Evolutionary conservation across 192 early-diverging fungal genomes (phyloP).

Genomic region (Phycomyces nitens): DNA sequence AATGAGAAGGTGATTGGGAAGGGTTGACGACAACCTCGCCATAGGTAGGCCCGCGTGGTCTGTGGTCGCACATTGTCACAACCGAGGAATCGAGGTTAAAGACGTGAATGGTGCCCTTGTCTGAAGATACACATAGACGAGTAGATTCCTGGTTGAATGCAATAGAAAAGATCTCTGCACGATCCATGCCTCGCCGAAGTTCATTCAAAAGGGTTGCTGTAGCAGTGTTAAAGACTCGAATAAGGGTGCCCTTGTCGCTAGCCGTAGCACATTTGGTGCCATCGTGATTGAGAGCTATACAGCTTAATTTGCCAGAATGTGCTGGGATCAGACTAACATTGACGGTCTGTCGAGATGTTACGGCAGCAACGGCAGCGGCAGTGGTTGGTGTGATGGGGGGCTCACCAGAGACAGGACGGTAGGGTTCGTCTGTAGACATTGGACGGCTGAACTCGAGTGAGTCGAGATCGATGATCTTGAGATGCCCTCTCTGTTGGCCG

Average conservation of each 20-base stretch:
- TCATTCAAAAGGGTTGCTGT: slow-evolving; percentile 76
- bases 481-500: slow-evolving; percentile 76
- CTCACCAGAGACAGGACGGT: neutral
- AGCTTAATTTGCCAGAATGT: slow-evolving; percentile 73
- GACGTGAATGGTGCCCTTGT: slow-evolving; percentile 92
- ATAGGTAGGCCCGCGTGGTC: slow-evolving; percentile 48
- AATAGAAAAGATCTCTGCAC: slow-evolving; percentile 85
- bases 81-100: slow-evolving; percentile 74
- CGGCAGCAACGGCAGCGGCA: slow-evolving; percentile 20
- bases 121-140: slow-evolving; percentile 78
- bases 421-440: neutral
- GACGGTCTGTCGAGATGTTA: slow-evolving; percentile 34
- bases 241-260: slow-evolving; percentile 86
- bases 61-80: slow-evolving; percentile 36
- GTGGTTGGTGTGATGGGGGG: slow-evolving; percentile 28
- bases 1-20: slow-evolving; percentile 9
- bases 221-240: slow-evolving; percentile 81
- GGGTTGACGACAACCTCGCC: slow-evolving; percentile 41
- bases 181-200: slow-evolving; percentile 83
- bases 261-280: slow-evolving; percentile 82
- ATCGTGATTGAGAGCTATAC: slow-evolving; percentile 71
- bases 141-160: slow-evolving; percentile 82
- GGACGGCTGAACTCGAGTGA: slow-evolving; percentile 21
- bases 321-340: slow-evolving; percentile 81
- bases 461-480: slow-evolving; percentile 77